Base-by-base conservation (phyloP, 129 eudicot species). In the Helichrysum umbraculigerum region DNA sequence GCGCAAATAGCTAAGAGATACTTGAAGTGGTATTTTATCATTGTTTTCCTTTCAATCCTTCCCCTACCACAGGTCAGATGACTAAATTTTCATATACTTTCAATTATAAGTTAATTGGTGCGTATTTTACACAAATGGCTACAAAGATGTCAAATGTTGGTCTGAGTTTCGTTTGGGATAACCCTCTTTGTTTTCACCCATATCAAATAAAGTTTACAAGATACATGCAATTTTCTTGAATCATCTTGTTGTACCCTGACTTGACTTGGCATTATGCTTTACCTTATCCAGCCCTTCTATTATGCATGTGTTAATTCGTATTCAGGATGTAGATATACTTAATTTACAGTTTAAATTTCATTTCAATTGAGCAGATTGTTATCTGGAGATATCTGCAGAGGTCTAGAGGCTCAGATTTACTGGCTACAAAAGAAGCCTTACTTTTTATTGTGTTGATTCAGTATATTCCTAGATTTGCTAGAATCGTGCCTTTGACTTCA, bases 61-160 rank as follows among this genome's bases (percentile, higher is more conserved):
- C 98, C 98, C 73, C 60, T 93, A 35, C 98, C 98, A 62, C 98
- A 93, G 98, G 98, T 93, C 30, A n/a, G 80, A 66, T 17, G 17
- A 73, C 68, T 28, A 54, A 56, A 54, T 64, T 62, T 63, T 20
- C 47, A 25, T 68, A 17, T 25, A 79, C 25, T 79, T 39, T 62
- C 12, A 28, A 35, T 63, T 62, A 10, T 52, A 54, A 14, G 9
- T 56, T 22, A 80, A 22, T 72, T 12, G 9, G n/a, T n/a, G n/a
- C n/a, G n/a, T n/a, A n/a, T 57, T 7, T 39, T 68, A 44, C n/a
- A 28, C 37, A 66, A 47, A 30, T 50, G 10, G 52, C 29, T 20
- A 65, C 29, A 73, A 58, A 61, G 32, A 8, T 74, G 25, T 29
- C 19, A 8, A 25, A 37, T 21, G 32, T 15, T 69, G 35, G 34